Evolutionary conservation across 345 rosid species (phyloP), one percentile per base, ranked within the genome.

Genomic region (Eucalyptus globulus): DNA sequence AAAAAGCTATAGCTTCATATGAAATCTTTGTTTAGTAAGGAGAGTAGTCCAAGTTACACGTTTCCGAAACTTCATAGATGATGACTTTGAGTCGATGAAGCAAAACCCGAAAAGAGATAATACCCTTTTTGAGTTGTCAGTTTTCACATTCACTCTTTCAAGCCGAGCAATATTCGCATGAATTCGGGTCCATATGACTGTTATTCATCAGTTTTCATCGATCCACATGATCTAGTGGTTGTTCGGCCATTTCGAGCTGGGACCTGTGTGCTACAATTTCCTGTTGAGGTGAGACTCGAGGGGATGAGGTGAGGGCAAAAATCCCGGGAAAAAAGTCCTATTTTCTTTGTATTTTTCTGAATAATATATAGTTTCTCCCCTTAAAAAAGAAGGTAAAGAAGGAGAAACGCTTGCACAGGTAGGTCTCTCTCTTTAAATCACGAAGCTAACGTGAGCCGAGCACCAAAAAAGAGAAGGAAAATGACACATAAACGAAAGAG

Each of bases 401-500:
- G 14, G 1, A 0, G 85, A 22, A 76, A 76, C 15, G 47, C 85
- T 76, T 11, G 83, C 47, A 76, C 83, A 40, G 83, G 45, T 40
- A 40, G 47, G 47, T 21, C 27, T 76, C 83, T 37, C 81, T 40
- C 80, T 40, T 40, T 37, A 26, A 11, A 12, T 93, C 97, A 96
- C 95, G 98, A 94, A 93, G 93, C 91, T 87, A 91, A 89, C 93
- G 97, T 96, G 99, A 96, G 76, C 87, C 14, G 40, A 54, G 90
- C 87, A 87, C 49, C 51, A 60, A 45, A 89, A 60, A 43, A 58
- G 65, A 87, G 26, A 87, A 27, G 49, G 50, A 69, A 37, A 87
- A 50, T 9, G 45, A 37, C 37, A 29, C 37, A 49, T 45, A 81
- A 49, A 89, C 87, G 88, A 49, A 80, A 58, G 49, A 69, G 81